phyloP scores from a whole-genome alignment of 495 filamentous ascomycete genomes.

The Hypoxylon subgilvum region DNA sequence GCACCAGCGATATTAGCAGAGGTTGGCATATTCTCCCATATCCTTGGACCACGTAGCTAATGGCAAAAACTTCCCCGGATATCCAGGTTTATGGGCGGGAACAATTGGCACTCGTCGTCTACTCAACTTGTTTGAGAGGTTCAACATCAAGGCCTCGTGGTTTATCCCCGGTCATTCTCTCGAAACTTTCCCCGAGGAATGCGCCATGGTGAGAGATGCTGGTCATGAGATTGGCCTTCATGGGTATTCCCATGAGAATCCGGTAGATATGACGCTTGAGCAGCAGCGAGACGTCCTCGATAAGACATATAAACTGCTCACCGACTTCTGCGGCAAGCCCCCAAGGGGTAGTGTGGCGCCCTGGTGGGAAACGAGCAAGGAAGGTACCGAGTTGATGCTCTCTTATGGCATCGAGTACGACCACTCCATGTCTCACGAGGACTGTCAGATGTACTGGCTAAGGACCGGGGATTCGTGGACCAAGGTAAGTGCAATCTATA shows the following conservation, averaged over 20 bases:
- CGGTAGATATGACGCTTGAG: slow-evolving; percentile 70
- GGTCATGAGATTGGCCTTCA: slow-evolving; percentile 83
- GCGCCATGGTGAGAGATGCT: slow-evolving; percentile 71
- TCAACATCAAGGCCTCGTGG: slow-evolving; percentile 83
- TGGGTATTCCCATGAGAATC: slow-evolving; percentile 79
- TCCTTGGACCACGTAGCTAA: slow-evolving; percentile 11
- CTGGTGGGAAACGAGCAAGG: slow-evolving; percentile 71
- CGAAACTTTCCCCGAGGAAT: slow-evolving; percentile 79
- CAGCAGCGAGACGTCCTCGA: slow-evolving; percentile 78
- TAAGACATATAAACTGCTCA: slow-evolving; percentile 75
- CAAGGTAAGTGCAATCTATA: slow-evolving; percentile 36
- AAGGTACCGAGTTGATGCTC: slow-evolving; percentile 70
- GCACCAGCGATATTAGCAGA: slow-evolving; percentile 57
- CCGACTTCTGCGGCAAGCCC: slow-evolving; percentile 76
- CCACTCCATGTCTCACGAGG: slow-evolving; percentile 59
- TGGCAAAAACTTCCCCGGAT: neutral
- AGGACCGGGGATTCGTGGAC: slow-evolving; percentile 54
- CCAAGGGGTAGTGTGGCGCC: slow-evolving; percentile 71
- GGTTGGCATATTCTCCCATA: slow-evolving; percentile 34
- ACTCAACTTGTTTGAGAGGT: slow-evolving; percentile 76
- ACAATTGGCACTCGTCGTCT: slow-evolving; percentile 73
- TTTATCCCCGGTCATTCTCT: slow-evolving; percentile 83
- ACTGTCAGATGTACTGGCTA: slow-evolving; percentile 64
- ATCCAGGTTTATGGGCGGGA: slow-evolving; percentile 70
- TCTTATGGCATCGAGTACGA: slow-evolving; percentile 70